Percentiles rank a stretch among this genome's conserved stretches.
These are phyloP conservation scores for Haplosporangium sp. DNA, from an alignment of 371 early-diverging fungal genomes.

Conservation along the genomic window DNA sequence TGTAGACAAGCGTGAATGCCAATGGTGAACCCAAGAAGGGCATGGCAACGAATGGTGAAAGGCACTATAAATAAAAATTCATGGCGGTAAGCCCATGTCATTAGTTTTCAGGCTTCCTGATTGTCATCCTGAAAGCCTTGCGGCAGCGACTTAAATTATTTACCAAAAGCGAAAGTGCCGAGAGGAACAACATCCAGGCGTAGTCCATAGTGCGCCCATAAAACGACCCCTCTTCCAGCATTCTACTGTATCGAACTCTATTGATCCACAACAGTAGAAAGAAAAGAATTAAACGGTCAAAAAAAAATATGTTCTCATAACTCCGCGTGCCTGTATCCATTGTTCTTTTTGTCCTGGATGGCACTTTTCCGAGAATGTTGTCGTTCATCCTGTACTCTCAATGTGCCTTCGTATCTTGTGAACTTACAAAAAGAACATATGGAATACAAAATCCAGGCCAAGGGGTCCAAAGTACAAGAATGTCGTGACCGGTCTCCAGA, in stretches of 20 bases:
- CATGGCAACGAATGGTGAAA: conserved; percentile 76
- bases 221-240: conserved; percentile 96
- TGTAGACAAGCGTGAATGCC: conserved; percentile 89
- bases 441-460: conserved; percentile 91
- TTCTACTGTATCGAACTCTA: conserved; percentile 87
- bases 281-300: background rate
- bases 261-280: background rate
- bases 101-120: too few species aligned
- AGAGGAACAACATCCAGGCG: conserved; percentile 84
- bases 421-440: conserved; percentile 93
- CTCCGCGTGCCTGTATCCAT: conserved; percentile 5
- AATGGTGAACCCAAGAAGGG: conserved; percentile 89
- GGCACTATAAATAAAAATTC: conserved; percentile 57
- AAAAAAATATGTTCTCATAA: background rate
- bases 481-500: conserved; percentile 92
- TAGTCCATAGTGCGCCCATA: conserved; percentile 91
- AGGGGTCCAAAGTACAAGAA: conserved; percentile 93
- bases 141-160: background rate
- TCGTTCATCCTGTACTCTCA: background rate
- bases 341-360: conserved; percentile 7
- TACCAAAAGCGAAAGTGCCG: conserved; percentile 72
- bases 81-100: too few species aligned
- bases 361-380: background rate
- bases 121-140: too few species aligned
- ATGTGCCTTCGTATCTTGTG: background rate